Percentiles rank a stretch among this genome's conserved stretches.
Evolutionary conservation across 2,329 filamentous ascomycete species (phyloP).

Genomic region (Fusarium praegraminearum): DNA sequence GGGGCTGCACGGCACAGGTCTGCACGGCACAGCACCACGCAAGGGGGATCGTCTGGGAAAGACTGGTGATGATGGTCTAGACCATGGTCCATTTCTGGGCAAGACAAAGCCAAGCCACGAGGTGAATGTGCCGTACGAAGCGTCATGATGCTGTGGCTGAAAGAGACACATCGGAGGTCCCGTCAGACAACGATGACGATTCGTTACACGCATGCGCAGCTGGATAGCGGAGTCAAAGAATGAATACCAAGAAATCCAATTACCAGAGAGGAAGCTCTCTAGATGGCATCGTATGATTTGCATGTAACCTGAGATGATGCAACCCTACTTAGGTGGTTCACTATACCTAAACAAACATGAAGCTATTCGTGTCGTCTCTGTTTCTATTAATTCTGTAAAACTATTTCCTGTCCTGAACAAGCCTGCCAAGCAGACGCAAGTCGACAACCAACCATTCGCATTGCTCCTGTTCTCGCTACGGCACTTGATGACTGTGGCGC

Average conservation of each 20-base stretch:
- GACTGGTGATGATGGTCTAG: conserved; percentile 7
- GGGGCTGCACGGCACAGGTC: too few species aligned
- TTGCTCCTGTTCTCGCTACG: conserved; percentile 18
- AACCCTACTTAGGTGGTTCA: conserved; percentile 6
- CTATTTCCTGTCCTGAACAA: neutral
- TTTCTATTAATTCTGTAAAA: neutral
- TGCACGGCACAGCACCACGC: neutral
- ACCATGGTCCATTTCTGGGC: conserved; percentile 25
- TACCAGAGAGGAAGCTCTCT: neutral
- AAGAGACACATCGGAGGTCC: conserved; percentile 24
- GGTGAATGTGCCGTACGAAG: conserved; percentile 13
- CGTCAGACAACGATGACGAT: conserved; percentile 26
- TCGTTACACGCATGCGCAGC: neutral
- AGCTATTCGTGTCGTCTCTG: neutral
- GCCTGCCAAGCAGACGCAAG: neutral
- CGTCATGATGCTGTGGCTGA: conserved; percentile 33
- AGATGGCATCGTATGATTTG: conserved; percentile 26
- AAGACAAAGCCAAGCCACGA: conserved; percentile 32
- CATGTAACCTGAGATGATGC: conserved; percentile 24
- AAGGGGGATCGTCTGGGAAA: conserved; percentile 29
- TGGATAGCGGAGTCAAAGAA: conserved; percentile 23
- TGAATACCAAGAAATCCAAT: neutral
- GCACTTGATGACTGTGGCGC: conserved; percentile 32
- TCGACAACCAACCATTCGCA: neutral
- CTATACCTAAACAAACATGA: conserved; percentile 3